phyloP scores from a whole-genome alignment of 192 early-diverging fungal genomes.

The Rhizophlyctis rosea region DNA sequence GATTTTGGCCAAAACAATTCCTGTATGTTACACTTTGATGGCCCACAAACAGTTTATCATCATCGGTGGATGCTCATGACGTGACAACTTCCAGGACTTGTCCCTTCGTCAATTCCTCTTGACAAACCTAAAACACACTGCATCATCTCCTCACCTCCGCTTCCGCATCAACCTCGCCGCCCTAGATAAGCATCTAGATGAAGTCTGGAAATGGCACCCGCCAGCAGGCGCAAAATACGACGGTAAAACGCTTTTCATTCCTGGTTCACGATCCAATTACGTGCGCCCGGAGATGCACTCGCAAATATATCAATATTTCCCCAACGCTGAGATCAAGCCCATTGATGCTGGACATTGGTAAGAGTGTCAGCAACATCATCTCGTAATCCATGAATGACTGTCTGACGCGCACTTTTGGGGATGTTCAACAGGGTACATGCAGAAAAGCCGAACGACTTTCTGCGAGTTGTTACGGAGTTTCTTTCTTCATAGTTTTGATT shows the following conservation, averaged over 20 bases:
- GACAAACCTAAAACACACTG: conserved; percentile 78
- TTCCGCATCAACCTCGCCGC: conserved; percentile 77
- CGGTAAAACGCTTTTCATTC: conserved; percentile 76
- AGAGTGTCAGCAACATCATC: not conserved
- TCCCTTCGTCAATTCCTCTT: conserved; percentile 68
- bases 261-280: conserved; percentile 69
- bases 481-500: too few species aligned
- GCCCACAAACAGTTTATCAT: not conserved
- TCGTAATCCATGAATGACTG: not conserved
- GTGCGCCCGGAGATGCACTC: conserved; percentile 51
- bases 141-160: conserved; percentile 39
- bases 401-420: not conserved
- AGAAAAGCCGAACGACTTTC: conserved; percentile 44
- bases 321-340: conserved; percentile 56
- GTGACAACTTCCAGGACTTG: conserved; percentile 14
- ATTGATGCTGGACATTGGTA: conserved; percentile 90
- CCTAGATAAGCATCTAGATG: conserved; percentile 40
- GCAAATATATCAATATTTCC: conserved; percentile 68
- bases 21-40: conserved; percentile 10
- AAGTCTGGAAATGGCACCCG: conserved; percentile 40
- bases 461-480: conserved; percentile 25
- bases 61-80: not conserved
- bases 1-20: conserved; percentile 32
- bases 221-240: conserved; percentile 42
- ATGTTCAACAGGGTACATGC: conserved; percentile 46